Evolutionary conservation across 306 rosid genomes (phyloP), one percentile per base, ranked within the genome.

Genomic region (Malus orientalis): DNA sequence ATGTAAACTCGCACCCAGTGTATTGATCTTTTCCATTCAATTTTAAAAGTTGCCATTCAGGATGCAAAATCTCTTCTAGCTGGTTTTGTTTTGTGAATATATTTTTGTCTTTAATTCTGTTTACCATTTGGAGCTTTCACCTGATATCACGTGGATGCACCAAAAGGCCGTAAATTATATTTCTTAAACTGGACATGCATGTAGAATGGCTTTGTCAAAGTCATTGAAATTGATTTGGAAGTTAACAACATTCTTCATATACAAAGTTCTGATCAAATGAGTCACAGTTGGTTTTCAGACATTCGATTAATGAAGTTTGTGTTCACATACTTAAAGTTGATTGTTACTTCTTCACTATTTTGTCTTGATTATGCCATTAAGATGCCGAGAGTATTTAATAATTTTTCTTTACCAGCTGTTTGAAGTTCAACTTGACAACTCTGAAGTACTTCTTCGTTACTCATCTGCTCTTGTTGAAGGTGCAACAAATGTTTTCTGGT

Each of bases 391-490:
- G 20, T 16, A 49, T 15, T 5, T 49, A 71, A 64, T 84, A 71
- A 78, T 60, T 68, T 80, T 51, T 51, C 44, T 53, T 79, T 58
- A 80, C 81, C 96, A 96, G 99, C 84, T 96, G 77, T 96, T 96
- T 91, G 97, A 96, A 86, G 92, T 79, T 69, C 90, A 96, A 73
- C 84, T 92, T 69, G 93, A 88, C 78, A 87, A 87, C 67, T 87
- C 93, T 40, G 99, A 96, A 73, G 97, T 92, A 72, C 98, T 92
- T 66, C 98, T 96, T 67, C 97, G 98, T 51, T 91, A 91, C 84
- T 92, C 99, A 72, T 91, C 96, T 81, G 99, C 99, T 79, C 90
- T 96, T 86, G 94, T 91, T 86, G 91, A 96, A 91, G 99, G 99
- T 75, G 97, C 96, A 79, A 87, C 97, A 72, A 86, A 92, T 84